A percentile compares a stretch with the other conserved stretches of the same genome.
Evolutionary conservation across 176 grass and related monocot species (phyloP).

Genomic region (Triticum monococcum): DNA sequence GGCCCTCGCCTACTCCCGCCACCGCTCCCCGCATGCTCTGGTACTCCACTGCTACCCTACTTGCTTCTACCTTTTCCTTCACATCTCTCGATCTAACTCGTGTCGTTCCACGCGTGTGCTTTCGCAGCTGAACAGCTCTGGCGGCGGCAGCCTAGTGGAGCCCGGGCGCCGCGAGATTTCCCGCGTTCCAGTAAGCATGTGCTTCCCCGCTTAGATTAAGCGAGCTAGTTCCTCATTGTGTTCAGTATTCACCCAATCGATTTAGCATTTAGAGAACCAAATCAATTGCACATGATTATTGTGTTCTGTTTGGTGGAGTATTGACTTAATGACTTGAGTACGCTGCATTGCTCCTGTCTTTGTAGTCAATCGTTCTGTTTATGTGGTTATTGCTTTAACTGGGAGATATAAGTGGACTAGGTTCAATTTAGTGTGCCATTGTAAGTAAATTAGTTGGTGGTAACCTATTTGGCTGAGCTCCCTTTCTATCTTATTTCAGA

Average conservation of each 20-base stretch:
- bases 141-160: neutral
- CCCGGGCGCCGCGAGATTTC: slow-evolving; percentile 29
- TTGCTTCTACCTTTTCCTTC: neutral
- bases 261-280: neutral
- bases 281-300: neutral
- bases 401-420: slow-evolving; percentile 5
- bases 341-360: neutral
- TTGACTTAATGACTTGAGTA: neutral
- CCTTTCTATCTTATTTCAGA: neutral
- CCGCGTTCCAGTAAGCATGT: slow-evolving; percentile 47
- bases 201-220: neutral
- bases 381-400: neutral
- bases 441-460: neutral
- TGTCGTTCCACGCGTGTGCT: neutral
- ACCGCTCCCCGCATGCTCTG: slow-evolving; percentile 18
- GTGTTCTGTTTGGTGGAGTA: neutral
- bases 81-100: slow-evolving; percentile 15
- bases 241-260: neutral
- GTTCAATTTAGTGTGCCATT: slow-evolving; percentile 11
- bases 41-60: slow-evolving; percentile 34
- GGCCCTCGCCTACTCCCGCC: slow-evolving; percentile 33
- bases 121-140: slow-evolving; percentile 46
- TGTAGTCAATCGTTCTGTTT: neutral
- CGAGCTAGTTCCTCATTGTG: neutral
- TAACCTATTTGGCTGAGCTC: neutral